Conservation (phyloP, 202 grass and related monocot species). For the Schoenoplectus tabernaemontani region DNA sequence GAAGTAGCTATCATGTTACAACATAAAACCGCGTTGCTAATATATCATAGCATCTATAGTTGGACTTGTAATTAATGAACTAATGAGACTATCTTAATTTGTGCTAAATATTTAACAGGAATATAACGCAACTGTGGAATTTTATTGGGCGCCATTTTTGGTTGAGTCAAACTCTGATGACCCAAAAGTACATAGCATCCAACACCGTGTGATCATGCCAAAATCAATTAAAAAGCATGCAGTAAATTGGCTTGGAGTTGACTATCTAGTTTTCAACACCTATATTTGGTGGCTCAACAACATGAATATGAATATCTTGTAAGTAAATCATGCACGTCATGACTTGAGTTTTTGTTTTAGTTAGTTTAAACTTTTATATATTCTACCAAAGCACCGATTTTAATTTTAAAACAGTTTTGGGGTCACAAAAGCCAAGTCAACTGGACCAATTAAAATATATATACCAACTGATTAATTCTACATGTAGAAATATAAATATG, state of each 20-base stretch:
- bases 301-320: constrained; percentile 84
- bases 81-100: not conserved
- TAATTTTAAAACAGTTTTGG: not conserved
- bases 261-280: constrained; percentile 92
- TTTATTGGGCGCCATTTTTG: constrained; percentile 98
- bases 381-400: not conserved
- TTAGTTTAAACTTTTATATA: not conserved
- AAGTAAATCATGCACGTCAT: not conserved
- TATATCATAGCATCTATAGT: not conserved
- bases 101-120: constrained; percentile 27
- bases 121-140: constrained; percentile 92
- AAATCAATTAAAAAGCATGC: constrained; percentile 79
- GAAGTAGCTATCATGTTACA: constrained; percentile 15
- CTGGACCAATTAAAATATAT: too few relatives aligned
- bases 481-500: not conserved
- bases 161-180: constrained; percentile 97
- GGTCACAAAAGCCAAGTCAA: too few relatives aligned
- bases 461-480: too few relatives aligned
- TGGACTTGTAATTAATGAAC: not conserved
- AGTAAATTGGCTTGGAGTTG: constrained; percentile 55
- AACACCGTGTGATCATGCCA: constrained; percentile 73
- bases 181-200: constrained; percentile 88
- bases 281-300: constrained; percentile 99
- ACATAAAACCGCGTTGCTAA: not conserved
- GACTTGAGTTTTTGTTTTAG: not conserved